Percentiles rank a stretch among this genome's conserved stretches.
phyloP scores from a whole-genome alignment of 1,284 basidiomycete genomes.

The Trametes versicolor region DNA sequence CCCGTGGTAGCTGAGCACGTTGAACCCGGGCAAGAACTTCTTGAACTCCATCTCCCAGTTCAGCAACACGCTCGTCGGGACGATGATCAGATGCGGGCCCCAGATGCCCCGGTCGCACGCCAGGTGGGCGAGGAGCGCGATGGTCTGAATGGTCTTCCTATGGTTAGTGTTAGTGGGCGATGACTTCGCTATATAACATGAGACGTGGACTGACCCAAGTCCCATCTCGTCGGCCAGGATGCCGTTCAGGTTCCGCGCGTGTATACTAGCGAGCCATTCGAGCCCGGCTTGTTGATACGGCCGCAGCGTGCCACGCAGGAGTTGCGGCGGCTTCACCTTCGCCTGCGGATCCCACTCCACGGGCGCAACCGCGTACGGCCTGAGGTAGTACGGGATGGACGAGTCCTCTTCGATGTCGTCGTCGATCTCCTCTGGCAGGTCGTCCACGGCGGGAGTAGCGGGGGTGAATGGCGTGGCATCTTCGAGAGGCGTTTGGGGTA shows the following conservation, averaged over 20 bases:
- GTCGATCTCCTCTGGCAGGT: conserved; percentile 19
- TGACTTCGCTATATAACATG: conserved; percentile 14
- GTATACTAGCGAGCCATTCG: conserved; percentile 95
- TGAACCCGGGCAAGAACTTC: conserved; percentile 96
- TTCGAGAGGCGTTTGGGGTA: background rate
- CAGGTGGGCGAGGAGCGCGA: conserved; percentile 90
- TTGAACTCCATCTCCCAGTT: conserved; percentile 99
- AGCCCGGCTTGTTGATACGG: conserved; percentile 96
- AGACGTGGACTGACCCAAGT: conserved; percentile 70
- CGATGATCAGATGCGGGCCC: conserved; percentile 97
- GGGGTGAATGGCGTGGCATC: conserved; percentile 4
- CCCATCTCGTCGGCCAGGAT: conserved; percentile 96
- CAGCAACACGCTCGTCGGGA: conserved; percentile 93
- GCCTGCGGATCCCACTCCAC: conserved; percentile 69
- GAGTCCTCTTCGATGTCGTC: conserved; percentile 44
- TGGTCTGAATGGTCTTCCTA: conserved; percentile 98
- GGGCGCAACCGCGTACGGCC: conserved; percentile 72
- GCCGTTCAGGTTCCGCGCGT: conserved; percentile 90
- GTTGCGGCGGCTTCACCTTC: conserved; percentile 78
- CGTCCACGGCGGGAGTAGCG: conserved; percentile 14
- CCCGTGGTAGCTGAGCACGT: conserved; percentile 92
- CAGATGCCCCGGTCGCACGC: conserved; percentile 96
- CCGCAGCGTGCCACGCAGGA: conserved; percentile 88
- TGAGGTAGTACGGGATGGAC: conserved; percentile 66
- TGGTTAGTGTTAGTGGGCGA: conserved; percentile 14